These are phyloP conservation scores for Entomortierella chlamydospora DNA, from an alignment of 192 early-diverging fungal genomes.

Conservation along the genomic window DNA sequence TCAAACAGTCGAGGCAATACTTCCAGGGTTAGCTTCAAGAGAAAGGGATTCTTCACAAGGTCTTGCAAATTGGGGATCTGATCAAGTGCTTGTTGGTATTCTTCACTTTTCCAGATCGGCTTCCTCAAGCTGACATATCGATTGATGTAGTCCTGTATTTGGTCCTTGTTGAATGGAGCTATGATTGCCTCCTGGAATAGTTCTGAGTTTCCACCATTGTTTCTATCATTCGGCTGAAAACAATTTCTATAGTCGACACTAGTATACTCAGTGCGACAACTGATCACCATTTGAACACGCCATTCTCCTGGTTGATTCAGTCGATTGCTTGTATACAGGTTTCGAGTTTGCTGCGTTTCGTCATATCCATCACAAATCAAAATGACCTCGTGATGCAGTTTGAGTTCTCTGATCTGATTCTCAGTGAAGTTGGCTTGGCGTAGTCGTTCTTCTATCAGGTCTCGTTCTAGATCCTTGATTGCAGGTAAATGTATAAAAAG, in stretches of 20 bases:
- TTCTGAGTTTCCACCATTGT: background rate
- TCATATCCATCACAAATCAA: slow-evolving; percentile 12
- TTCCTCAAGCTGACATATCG: background rate
- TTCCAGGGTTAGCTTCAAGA: background rate
- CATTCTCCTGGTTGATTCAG: background rate
- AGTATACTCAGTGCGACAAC: slow-evolving; percentile 9
- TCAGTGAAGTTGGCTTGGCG: background rate
- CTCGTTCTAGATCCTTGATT: no score
- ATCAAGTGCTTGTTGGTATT: background rate
- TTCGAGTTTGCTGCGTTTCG: background rate
- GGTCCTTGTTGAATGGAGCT: background rate
- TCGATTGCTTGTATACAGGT: background rate
- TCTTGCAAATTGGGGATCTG: background rate
- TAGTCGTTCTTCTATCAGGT: background rate
- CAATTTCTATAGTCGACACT: background rate
- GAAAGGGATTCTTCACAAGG: background rate
- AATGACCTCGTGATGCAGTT: slow-evolving; percentile 3
- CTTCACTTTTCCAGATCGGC: background rate
- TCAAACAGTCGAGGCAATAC: background rate
- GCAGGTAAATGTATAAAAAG: no score
- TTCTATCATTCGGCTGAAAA: background rate
- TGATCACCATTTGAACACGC: slow-evolving; percentile 1
- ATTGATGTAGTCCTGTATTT: slow-evolving; percentile 4
- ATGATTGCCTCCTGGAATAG: background rate
- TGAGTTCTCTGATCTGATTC: background rate